These are phyloP conservation scores for Penicillium salamii DNA, from an alignment of 495 filamentous ascomycete species.

Conservation along the genomic window DNA sequence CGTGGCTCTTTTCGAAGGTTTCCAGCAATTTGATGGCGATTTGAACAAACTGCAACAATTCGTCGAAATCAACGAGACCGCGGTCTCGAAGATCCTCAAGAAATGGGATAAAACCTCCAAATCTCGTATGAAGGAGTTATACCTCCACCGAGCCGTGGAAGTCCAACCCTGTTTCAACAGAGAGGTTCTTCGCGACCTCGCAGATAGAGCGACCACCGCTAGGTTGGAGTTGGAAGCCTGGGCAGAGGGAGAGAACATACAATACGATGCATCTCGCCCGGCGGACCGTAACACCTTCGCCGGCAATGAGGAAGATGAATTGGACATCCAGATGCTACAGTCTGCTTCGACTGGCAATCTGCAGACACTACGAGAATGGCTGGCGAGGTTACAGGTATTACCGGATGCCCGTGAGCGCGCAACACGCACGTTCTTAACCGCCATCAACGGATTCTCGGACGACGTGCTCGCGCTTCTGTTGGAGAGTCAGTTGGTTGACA, in stretches of 20 bases:
- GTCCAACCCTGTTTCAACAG: conserved; percentile 98
- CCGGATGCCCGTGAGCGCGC: conserved; percentile 66
- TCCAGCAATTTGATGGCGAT: conserved; percentile 94
- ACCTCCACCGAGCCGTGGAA: conserved; percentile 92
- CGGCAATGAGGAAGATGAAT: conserved; percentile 77
- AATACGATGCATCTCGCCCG: conserved; percentile 62
- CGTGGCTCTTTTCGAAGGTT: conserved; percentile 89
- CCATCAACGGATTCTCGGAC: conserved; percentile 80
- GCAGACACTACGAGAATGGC: conserved; percentile 59
- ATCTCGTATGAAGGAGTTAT: conserved; percentile 96
- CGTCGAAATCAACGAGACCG: conserved; percentile 94
- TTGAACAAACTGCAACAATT: conserved; percentile 98
- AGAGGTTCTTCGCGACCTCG: conserved; percentile 91
- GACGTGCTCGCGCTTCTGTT: conserved; percentile 72
- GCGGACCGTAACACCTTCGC: conserved; percentile 61
- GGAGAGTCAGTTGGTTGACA: conserved; percentile 75
- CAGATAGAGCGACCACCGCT: conserved; percentile 92
- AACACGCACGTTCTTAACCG: conserved; percentile 83
- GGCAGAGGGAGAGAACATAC: conserved; percentile 92
- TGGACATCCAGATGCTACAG: conserved; percentile 84
- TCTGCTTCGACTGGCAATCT: conserved; percentile 75
- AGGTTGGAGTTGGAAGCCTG: conserved; percentile 90
- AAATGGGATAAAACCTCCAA: conserved; percentile 99
- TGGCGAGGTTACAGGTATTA: conserved; percentile 51
- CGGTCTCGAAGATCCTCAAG: conserved; percentile 97